Evolutionary conservation across 2,329 filamentous ascomycete genomes (phyloP).

Genomic region (Penicillium sp.): DNA sequence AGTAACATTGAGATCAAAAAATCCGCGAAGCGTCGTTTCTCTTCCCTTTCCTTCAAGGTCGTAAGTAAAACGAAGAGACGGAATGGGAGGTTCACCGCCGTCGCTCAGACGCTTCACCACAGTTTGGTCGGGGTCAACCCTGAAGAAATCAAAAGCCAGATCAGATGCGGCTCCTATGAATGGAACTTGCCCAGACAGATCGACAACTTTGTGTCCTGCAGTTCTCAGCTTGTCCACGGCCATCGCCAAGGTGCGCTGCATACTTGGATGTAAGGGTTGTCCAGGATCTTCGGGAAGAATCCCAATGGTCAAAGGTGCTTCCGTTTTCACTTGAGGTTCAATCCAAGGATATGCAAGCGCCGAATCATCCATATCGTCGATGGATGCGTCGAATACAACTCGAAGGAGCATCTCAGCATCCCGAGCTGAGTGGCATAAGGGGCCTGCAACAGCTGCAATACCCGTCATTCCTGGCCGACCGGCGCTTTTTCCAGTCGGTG

Average conservation of each 20-base stretch:
- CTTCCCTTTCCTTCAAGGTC: conserved; percentile 6
- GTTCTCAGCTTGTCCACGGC: conserved; percentile 20
- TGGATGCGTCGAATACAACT: conserved; percentile 6
- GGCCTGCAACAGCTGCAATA: conserved; percentile 17
- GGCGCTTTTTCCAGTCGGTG: conserved; percentile 27
- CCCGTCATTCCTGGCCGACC: conserved; percentile 22
- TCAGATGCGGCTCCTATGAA: conserved; percentile 11
- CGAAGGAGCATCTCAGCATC: conserved; percentile 18
- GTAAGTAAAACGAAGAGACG: conserved; percentile 21
- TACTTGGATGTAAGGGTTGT: conserved; percentile 26
- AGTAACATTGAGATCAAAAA: conserved; percentile 24
- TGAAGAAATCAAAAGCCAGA: conserved; percentile 24
- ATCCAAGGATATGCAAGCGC: conserved; percentile 13
- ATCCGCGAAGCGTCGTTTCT: conserved; percentile 21
- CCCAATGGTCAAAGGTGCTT: conserved; percentile 18
- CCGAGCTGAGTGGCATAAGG: conserved; percentile 15
- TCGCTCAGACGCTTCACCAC: conserved; percentile 19
- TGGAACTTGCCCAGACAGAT: conserved; percentile 13
- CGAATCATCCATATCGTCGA: conserved; percentile 15
- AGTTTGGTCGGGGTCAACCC: conserved; percentile 27
- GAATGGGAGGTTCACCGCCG: conserved; percentile 24
- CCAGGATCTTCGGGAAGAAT: conserved; percentile 25
- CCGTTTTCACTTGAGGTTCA: neutral
- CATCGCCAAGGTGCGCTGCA: conserved; percentile 20
- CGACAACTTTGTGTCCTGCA: conserved; percentile 25